These are phyloP conservation scores for Leccinum barrowsii DNA, from an alignment of 768 basidiomycete species.

Conservation along the genomic window DNA sequence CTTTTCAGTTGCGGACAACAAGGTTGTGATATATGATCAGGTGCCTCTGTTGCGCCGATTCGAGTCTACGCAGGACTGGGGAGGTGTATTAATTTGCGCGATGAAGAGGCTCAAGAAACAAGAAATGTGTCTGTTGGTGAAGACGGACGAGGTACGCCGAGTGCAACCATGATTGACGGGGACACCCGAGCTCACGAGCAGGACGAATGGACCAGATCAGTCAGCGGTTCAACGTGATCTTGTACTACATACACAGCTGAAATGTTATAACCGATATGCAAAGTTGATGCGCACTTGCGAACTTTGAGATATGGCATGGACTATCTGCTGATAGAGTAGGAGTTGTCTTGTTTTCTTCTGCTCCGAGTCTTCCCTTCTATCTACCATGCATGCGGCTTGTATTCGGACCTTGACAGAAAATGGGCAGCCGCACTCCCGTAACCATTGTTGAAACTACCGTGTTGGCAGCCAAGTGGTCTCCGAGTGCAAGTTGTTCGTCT, in stretches of 20 bases:
- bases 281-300: neutral
- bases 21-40: slow-evolving; percentile 57
- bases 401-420: neutral
- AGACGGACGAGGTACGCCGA: too few species aligned
- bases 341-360: neutral
- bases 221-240: slow-evolving; percentile 56
- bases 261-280: neutral
- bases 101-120: slow-evolving; percentile 49
- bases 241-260: slow-evolving; percentile 46
- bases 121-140: slow-evolving; percentile 55
- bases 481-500: neutral
- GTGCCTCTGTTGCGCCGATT: slow-evolving; percentile 44
- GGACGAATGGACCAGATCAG: slow-evolving; percentile 50
- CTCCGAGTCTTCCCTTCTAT: neutral
- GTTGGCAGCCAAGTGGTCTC: too few species aligned
- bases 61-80: slow-evolving; percentile 39
- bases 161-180: neutral
- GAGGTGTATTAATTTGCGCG: slow-evolving; percentile 36
- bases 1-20: slow-evolving; percentile 49
- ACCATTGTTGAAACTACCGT: neutral
- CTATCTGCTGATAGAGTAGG: neutral
- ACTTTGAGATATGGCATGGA: neutral
- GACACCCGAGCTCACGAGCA: neutral
- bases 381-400: neutral
- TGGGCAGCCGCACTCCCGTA: neutral